Evolutionary conservation across 805 yeast species (phyloP).

Genomic region (Candida oleophila): DNA sequence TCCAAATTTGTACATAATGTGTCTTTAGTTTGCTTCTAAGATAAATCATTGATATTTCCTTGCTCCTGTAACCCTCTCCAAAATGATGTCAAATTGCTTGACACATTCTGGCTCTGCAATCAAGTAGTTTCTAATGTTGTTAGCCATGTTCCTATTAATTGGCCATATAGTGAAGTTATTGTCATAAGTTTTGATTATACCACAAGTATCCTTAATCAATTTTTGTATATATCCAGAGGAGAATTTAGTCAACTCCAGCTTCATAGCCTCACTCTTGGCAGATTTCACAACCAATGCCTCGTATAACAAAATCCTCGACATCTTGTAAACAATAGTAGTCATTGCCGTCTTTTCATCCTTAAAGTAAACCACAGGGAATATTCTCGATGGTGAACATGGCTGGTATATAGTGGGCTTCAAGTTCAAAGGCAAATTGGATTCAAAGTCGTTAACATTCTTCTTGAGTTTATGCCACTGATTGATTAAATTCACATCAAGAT

Average conservation of each 20-base stretch:
- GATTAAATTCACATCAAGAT: slow-evolving; percentile 11
- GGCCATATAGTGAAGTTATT: slow-evolving; percentile 33
- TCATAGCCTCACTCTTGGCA: slow-evolving; percentile 12
- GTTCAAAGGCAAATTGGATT: slow-evolving; percentile 23
- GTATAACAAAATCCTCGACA: slow-evolving; percentile 29
- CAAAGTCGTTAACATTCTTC: slow-evolving; percentile 26
- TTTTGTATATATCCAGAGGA: slow-evolving; percentile 24
- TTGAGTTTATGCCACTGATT: slow-evolving; percentile 28
- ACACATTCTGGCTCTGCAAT: slow-evolving; percentile 21
- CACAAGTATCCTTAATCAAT: slow-evolving; percentile 35
- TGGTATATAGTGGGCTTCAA: slow-evolving; percentile 33
- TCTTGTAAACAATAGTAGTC: slow-evolving; percentile 26
- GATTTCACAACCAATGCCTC: slow-evolving; percentile 23
- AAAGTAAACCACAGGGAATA: slow-evolving; percentile 34
- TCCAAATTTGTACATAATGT: too few species aligned
- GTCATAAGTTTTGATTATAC: slow-evolving; percentile 39
- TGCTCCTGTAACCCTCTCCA: slow-evolving; percentile 13
- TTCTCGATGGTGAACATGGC: slow-evolving; percentile 19
- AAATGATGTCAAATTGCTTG: slow-evolving; percentile 18
- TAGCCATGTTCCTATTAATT: slow-evolving; percentile 30
- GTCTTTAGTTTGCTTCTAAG: background rate
- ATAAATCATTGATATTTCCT: slow-evolving; percentile 1
- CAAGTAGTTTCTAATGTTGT: slow-evolving; percentile 24
- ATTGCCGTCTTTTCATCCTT: slow-evolving; percentile 37
- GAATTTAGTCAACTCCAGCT: slow-evolving; percentile 21